Evolutionary conservation across 2,329 filamentous ascomycete species (phyloP).

Genomic region (Colletotrichum theobromicola): DNA sequence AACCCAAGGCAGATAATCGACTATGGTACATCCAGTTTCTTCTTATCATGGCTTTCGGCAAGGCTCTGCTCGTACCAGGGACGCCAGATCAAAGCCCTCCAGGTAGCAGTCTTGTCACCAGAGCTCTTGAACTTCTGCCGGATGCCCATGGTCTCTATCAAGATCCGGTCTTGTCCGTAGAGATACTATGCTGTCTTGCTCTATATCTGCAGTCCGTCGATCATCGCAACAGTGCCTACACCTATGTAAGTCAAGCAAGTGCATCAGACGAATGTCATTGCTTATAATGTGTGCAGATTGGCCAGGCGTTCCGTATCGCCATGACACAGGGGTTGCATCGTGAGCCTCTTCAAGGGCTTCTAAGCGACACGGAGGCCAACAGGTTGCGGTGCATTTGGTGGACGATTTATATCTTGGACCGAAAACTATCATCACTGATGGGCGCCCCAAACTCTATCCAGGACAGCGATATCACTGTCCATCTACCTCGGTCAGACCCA

Average conservation of each 20-base stretch:
- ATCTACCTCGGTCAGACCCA: not conserved
- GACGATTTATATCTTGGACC: constrained; percentile 11
- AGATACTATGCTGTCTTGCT: constrained; percentile 50
- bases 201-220: constrained; percentile 53
- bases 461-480: not conserved
- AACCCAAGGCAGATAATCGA: constrained; percentile 16
- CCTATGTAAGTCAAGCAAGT: constrained; percentile 33
- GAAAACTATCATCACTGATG: constrained; percentile 5
- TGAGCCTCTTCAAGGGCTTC: not conserved
- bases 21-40: constrained; percentile 60
- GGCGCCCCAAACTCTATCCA: constrained; percentile 2
- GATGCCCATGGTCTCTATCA: constrained; percentile 37
- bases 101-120: constrained; percentile 5
- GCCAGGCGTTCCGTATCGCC: not conserved
- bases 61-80: constrained; percentile 55
- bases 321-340: constrained; percentile 4
- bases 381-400: constrained; percentile 2
- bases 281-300: not conserved
- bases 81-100: constrained; percentile 49
- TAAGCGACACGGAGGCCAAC: not conserved
- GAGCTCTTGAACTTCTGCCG: constrained; percentile 43
- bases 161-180: constrained; percentile 46
- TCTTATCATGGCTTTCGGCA: constrained; percentile 59
- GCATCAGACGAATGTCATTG: not conserved
- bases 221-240: constrained; percentile 44